Evolutionary conservation across 306 rosid species (phyloP).

Genomic region (Pyrus pyrifolia): DNA sequence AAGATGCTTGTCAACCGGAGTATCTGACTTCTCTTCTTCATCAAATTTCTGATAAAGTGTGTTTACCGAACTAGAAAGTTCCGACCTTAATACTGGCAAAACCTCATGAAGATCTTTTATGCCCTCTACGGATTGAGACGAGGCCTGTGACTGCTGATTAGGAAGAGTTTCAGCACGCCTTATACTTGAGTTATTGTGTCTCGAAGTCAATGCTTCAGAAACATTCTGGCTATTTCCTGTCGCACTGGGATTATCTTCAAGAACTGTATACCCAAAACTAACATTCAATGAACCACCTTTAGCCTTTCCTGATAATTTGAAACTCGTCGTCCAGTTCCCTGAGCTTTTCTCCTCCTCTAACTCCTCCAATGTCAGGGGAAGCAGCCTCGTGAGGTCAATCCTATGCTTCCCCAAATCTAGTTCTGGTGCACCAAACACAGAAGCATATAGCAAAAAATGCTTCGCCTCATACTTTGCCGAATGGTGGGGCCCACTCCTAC

Average conservation of each 20-base stretch:
- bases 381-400: constrained; percentile 75
- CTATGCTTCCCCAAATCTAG: constrained; percentile 87
- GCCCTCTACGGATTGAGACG: constrained; percentile 33
- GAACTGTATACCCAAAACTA: constrained; percentile 73
- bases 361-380: constrained; percentile 85
- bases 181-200: constrained; percentile 30
- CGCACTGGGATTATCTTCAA: constrained; percentile 35
- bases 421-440: constrained; percentile 43
- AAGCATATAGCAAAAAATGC: constrained; percentile 68
- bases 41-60: constrained; percentile 38
- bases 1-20: constrained; percentile 30
- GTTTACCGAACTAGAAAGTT: constrained; percentile 47
- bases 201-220: constrained; percentile 22
- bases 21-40: constrained; percentile 34
- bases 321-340: constrained; percentile 79
- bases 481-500: constrained; percentile 65
- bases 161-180: constrained; percentile 41
- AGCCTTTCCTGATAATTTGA: constrained; percentile 64
- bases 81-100: constrained; percentile 36
- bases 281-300: constrained; percentile 74
- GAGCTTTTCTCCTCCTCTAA: constrained; percentile 75
- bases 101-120: constrained; percentile 78
- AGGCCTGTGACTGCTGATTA: constrained; percentile 8
- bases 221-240: constrained; percentile 23
- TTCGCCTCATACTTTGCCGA: constrained; percentile 89